A percentile compares a stretch with the other conserved stretches of the same genome.
These are phyloP conservation scores for Penicillium olsonii DNA, from an alignment of 2,329 filamentous ascomycete genomes.

Conservation along the genomic window DNA sequence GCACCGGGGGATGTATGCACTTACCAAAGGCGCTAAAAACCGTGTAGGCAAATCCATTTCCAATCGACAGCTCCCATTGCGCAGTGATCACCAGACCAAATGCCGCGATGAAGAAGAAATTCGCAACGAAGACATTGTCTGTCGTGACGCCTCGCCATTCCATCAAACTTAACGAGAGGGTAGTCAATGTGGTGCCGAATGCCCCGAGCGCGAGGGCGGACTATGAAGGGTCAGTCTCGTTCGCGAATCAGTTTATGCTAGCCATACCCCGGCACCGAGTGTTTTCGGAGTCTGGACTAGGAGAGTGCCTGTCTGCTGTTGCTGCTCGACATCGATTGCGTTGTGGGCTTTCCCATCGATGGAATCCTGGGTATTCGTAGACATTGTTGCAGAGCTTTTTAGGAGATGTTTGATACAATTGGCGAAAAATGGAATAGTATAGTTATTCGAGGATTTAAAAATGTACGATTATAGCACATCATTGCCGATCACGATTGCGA, in stretches of 20 bases:
- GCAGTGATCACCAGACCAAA: slow-evolving; percentile 57
- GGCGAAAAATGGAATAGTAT: neutral
- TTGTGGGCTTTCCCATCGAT: slow-evolving; percentile 4
- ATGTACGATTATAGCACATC: neutral
- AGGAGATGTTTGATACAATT: neutral
- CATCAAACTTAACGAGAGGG: slow-evolving; percentile 57
- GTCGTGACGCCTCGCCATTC: slow-evolving; percentile 55
- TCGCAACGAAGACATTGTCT: slow-evolving; percentile 55
- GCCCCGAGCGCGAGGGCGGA: slow-evolving; percentile 55
- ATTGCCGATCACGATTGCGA: neutral
- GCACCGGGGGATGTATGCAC: slow-evolving; percentile 1
- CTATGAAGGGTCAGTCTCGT: slow-evolving; percentile 19
- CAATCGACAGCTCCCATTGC: slow-evolving; percentile 57
- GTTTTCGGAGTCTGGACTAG: slow-evolving; percentile 11
- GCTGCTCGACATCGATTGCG: slow-evolving; percentile 18
- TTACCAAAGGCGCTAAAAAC: slow-evolving; percentile 57
- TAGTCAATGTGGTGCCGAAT: slow-evolving; percentile 58
- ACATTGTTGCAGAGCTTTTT: neutral
- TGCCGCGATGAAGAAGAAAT: slow-evolving; percentile 56
- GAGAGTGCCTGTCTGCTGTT: slow-evolving; percentile 1
- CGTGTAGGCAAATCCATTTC: slow-evolving; percentile 57
- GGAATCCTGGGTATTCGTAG: slow-evolving; percentile 6
- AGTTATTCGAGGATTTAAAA: neutral
- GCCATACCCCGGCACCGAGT: slow-evolving; percentile 25
- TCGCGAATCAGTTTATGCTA: neutral